These are phyloP conservation scores for Candida montana DNA, from an alignment of 805 yeast species.

Conservation along the genomic window DNA sequence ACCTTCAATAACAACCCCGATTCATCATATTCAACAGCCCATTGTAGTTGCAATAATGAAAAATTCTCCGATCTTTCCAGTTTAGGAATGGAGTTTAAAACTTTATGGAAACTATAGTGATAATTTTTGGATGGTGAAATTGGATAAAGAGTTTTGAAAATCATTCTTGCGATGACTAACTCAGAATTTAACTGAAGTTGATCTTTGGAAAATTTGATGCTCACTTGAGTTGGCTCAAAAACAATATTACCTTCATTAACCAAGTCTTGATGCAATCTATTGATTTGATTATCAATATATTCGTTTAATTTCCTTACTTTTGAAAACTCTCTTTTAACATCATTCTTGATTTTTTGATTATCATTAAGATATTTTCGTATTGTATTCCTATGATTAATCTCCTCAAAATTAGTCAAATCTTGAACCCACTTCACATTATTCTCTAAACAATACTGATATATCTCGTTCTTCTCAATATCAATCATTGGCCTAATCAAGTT, in stretches of 20 bases:
- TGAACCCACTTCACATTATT: conserved; percentile 57
- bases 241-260: conserved; percentile 1
- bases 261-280: background rate
- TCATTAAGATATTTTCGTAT: conserved; percentile 34
- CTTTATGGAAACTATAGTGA: conserved; percentile 20
- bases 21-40: conserved; percentile 17
- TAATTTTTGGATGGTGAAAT: conserved; percentile 25
- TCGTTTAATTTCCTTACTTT: conserved; percentile 19
- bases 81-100: conserved; percentile 10
- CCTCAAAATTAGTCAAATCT: conserved; percentile 52
- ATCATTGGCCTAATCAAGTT: conserved; percentile 50
- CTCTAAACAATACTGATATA: conserved; percentile 40
- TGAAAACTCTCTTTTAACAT: conserved; percentile 10
- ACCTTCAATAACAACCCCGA: conserved; percentile 4
- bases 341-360: conserved; percentile 11
- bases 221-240: conserved; percentile 2
- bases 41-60: conserved; percentile 21
- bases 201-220: conserved; percentile 15
- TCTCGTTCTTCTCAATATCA: conserved; percentile 35
- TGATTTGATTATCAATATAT: conserved; percentile 17
- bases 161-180: conserved; percentile 20
- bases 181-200: conserved; percentile 16
- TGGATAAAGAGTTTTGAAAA: conserved; percentile 25
- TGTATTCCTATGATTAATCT: conserved; percentile 53
- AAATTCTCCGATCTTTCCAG: conserved; percentile 10